Evolutionary conservation across 108 stramenopile species (phyloP).

Genomic region (Fragilaria crotonensis): DNA sequence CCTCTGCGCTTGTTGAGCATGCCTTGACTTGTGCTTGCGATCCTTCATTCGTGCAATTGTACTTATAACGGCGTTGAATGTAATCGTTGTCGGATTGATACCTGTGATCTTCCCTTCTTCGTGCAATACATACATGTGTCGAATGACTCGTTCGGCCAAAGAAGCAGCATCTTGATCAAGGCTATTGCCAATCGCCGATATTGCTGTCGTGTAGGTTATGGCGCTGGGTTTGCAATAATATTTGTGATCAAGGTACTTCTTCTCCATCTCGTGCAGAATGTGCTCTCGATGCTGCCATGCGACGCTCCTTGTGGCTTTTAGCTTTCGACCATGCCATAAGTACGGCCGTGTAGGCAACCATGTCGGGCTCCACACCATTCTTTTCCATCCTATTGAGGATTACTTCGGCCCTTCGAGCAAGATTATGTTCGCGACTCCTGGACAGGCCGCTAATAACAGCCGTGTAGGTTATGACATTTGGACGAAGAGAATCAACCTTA

Average conservation of each 20-base stretch:
- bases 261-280: constrained; percentile 34
- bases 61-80: constrained; percentile 60
- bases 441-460: constrained; percentile 36
- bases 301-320: constrained; percentile 22
- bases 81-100: constrained; percentile 33
- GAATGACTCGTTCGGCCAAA: constrained; percentile 27
- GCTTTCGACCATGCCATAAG: constrained; percentile 42
- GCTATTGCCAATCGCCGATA: constrained; percentile 38
- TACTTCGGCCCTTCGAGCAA: constrained; percentile 29
- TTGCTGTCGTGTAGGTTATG: constrained; percentile 33
- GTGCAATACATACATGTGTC: constrained; percentile 30
- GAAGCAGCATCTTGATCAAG: constrained; percentile 23
- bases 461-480: constrained; percentile 40
- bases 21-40: not conserved
- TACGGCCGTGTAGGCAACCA: constrained; percentile 42
- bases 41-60: constrained; percentile 36
- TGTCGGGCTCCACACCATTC: constrained; percentile 35
- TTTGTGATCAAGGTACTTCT: constrained; percentile 8
- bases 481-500: constrained; percentile 12
- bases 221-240: constrained; percentile 29
- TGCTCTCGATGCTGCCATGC: constrained; percentile 23
- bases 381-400: constrained; percentile 56
- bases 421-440: constrained; percentile 17
- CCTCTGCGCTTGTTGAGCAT: constrained; percentile 17
- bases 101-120: constrained; percentile 12